Evolutionary conservation across 1,139 yeast genomes (phyloP).

Genomic region (Yamadazyma aaseri): DNA sequence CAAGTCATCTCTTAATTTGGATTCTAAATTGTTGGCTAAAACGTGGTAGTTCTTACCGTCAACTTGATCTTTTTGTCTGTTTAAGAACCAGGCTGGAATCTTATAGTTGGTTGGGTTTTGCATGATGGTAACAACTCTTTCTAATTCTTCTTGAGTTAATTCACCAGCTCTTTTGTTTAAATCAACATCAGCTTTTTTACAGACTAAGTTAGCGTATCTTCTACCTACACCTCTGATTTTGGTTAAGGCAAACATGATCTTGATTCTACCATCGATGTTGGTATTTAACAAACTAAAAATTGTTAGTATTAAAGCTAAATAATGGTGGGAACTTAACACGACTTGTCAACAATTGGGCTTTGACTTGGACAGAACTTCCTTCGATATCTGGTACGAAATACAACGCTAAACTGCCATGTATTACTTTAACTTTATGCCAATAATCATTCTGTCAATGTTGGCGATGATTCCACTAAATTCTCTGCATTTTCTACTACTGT

Average conservation of each 20-base stretch:
- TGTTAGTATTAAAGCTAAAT: conserved; percentile 15
- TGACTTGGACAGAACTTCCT: too few species aligned
- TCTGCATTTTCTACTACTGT: too few species aligned
- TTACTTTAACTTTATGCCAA: too few species aligned
- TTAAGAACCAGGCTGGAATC: conserved; percentile 99
- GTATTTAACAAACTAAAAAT: conserved; percentile 91
- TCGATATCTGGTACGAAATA: too few species aligned
- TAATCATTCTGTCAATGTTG: too few species aligned
- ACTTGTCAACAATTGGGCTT: too few species aligned
- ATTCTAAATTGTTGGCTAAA: conserved; percentile 98
- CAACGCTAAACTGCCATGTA: too few species aligned
- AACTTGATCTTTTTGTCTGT: conserved; percentile 98
- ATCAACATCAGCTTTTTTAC: conserved; percentile 99
- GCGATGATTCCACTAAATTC: too few species aligned
- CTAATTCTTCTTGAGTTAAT: conserved; percentile 99
- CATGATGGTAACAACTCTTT: conserved; percentile 99
- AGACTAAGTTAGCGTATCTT: conserved; percentile 99
- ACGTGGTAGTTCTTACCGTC: conserved; percentile 99
- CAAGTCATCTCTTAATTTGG: conserved; percentile 99
- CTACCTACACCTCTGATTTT: conserved; percentile 99
- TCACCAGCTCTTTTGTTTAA: conserved; percentile 99
- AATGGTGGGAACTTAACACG: background rate
- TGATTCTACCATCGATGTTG: conserved; percentile 99
- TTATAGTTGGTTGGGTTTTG: conserved; percentile 99
- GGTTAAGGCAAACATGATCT: conserved; percentile 99